phyloP scores from a whole-genome alignment of 345 rosid genomes.

The Salix udensis region DNA sequence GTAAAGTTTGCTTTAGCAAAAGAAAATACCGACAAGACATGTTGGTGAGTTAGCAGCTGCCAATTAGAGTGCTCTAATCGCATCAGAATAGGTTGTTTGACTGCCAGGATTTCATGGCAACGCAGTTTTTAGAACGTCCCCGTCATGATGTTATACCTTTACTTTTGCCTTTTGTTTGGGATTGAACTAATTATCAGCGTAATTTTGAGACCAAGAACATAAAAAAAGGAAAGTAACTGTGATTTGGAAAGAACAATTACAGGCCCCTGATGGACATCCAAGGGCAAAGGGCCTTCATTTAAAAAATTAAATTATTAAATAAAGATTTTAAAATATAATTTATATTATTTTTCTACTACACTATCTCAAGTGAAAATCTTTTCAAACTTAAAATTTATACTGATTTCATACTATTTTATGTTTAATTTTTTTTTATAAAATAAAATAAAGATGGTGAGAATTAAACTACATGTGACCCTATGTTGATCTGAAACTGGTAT shows the following conservation, averaged over 20 bases:
- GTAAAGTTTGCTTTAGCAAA: background rate
- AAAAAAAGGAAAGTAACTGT: background rate
- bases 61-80: background rate
- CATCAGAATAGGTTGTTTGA: background rate
- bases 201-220: background rate
- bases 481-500: conserved; percentile 23
- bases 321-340: no score
- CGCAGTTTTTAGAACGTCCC: background rate
- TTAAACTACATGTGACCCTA: no score
- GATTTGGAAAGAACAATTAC: no score
- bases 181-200: background rate
- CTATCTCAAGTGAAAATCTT: no score
- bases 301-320: no score
- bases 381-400: no score
- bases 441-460: no score
- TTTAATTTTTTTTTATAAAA: no score
- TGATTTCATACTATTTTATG: no score
- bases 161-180: background rate
- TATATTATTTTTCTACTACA: no score
- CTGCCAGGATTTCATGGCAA: background rate
- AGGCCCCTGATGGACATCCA: no score
- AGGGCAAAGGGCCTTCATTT: fast-evolving
- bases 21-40: background rate
- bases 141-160: background rate
- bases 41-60: background rate